Conservation (phyloP, 108 stramenopile genomes). For the Cyclostephanos tholiformis region DNA sequence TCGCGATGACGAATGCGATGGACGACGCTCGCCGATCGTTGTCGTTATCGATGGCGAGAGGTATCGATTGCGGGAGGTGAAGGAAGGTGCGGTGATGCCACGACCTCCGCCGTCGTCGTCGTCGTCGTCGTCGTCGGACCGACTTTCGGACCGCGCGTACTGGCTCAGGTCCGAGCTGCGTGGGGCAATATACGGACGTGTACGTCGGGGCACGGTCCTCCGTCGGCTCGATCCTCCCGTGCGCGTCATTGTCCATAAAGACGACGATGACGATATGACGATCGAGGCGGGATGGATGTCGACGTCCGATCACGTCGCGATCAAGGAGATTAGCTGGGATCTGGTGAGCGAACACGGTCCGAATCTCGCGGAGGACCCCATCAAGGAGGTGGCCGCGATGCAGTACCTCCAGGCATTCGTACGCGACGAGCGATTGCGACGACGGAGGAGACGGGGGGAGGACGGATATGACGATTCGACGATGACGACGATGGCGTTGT, state of each 20-base stretch:
- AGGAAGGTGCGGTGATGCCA: neutral
- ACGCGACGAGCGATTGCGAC: constrained; percentile 19
- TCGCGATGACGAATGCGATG: neutral
- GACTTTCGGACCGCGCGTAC: constrained; percentile 55
- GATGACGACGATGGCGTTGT: constrained; percentile 9
- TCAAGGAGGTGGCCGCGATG: constrained; percentile 87
- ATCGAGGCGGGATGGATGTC: constrained; percentile 69
- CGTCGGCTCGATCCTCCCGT: constrained; percentile 42
- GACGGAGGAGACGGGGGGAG: neutral
- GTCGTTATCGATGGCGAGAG: too few relatives aligned
- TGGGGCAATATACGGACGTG: constrained; percentile 85
- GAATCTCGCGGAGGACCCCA: constrained; percentile 79
- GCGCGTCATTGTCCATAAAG: neutral
- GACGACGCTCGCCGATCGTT: too few relatives aligned
- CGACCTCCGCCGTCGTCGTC: neutral
- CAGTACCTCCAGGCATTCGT: constrained; percentile 68
- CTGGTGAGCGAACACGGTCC: constrained; percentile 64
- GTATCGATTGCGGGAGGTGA: too few relatives aligned
- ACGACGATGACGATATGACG: constrained; percentile 11
- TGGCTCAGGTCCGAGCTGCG: constrained; percentile 80
- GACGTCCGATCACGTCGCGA: constrained; percentile 68
- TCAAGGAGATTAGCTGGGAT: constrained; percentile 84
- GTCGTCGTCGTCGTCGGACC: neutral
- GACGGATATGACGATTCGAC: neutral
- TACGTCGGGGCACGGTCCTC: constrained; percentile 71